Evolutionary conservation across 2,329 filamentous ascomycete genomes (phyloP), one percentile per base, ranked within the genome.

Genomic region (Aureobasidium sp.): DNA sequence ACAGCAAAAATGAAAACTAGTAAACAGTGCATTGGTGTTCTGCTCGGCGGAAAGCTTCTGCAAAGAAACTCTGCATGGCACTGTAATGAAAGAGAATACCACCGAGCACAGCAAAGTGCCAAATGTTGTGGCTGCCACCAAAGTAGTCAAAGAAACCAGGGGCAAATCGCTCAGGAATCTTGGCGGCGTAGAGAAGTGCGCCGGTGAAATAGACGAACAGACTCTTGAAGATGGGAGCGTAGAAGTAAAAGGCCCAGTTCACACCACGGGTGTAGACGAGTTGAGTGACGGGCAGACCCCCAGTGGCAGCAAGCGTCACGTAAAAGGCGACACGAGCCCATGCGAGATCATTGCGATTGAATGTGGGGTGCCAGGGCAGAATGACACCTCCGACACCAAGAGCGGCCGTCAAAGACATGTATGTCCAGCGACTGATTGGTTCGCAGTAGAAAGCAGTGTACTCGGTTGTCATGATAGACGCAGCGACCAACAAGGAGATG

Each of bases 381-480:
- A 96, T 87, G 58, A 94, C 88, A 54, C 93, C 93, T 34, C 84
- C 87, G 54, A 94, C 72, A 42, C 93, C 93, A 22, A 98, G 80
- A 12, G 84, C 67, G 54, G 87, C 85, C 2, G 93, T 97, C 45
- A 87, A 75, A 37, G 79, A 70, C 75, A 98, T 93, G 71, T 97
- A 98, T 11, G 80, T 76, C 79, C 86, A 93, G 53, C 90, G 85
- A 61, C 86, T 90, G 41, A 86, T 64, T 3, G 93, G 90, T 64
- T 98, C 93, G 73, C 93, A 96, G 74, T 98, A 98, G 70, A 98
- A 98, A 21, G 91, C 93, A 0, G 93, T 96, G 73, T 97, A 98
- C 68, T 98, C 93, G 30, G 90, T 95, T 2, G 93, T 96, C 80
- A 97, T 89, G 72, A 98, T 98, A 54, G 88, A 95, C 8, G 93